Evolutionary conservation across 140 eudicot genomes (phyloP), one percentile per base, ranked within the genome.

Genomic region (Erigeron philadelphicus): DNA sequence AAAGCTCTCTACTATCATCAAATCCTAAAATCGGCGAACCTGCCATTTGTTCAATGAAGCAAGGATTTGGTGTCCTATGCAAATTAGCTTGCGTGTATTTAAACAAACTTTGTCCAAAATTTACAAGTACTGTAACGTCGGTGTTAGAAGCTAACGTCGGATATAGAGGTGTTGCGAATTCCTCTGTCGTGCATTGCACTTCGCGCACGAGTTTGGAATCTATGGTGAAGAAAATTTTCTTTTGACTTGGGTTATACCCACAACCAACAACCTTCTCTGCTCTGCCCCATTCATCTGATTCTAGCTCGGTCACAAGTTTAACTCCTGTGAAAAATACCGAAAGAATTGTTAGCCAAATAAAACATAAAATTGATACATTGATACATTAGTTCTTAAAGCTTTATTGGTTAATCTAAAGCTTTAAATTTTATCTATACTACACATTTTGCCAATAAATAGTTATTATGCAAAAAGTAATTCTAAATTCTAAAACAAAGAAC

Each of bases 1-100:
- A 94, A 50, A 94, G 90, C 78, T 94, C 99, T 69, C 67, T 79
- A 72, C 99, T 94, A 40, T 94, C 98, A 10, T 86, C 97, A 38
- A 53, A 76, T 52, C 95, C 91, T 40, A 94, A 8, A 38, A 73
- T 65, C 4, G 83, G 83, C 49, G 83, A 79, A 64, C 53, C 58
- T n/a, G 68, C 70, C 23, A 72, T 3, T 8, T 73, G 76, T 8
- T 76, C 77, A 23, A 79, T 57, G 52, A 79, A 79, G 12, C 83
- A 79, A 38, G 83, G 83, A 55, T 79, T 79, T 19, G 80, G 83
- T 13, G 83, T 74, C 65, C 83, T 58, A 3, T 74, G 83, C 48
- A 79, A 56, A 69, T 79, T 79, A 11, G 83, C 83, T 63, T 57
- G 83, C 41, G 77, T 10, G 12, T 79, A 79, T 64, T 64, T 79